These are phyloP conservation scores for Aspergillus sergii DNA, from an alignment of 2,329 filamentous ascomycete species.

Conservation along the genomic window DNA sequence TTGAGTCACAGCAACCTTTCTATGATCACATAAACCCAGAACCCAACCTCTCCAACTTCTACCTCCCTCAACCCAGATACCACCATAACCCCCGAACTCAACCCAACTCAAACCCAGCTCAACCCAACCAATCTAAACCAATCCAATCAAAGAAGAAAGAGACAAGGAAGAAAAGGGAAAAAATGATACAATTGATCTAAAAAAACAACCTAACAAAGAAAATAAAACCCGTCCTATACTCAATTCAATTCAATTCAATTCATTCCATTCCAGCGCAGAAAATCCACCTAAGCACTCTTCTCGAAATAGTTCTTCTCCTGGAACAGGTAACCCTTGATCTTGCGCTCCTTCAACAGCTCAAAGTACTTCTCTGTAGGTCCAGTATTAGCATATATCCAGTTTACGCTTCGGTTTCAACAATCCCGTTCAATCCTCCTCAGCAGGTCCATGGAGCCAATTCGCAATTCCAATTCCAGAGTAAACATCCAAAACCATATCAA, in stretches of 20 bases:
- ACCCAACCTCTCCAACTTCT: not conserved
- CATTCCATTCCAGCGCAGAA: not conserved
- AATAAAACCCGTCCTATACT: not conserved
- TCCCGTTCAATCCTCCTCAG: not conserved
- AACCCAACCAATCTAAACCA: not conserved
- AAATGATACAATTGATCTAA: slow-evolving; percentile 16
- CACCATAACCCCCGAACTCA: not conserved
- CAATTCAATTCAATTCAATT: not conserved
- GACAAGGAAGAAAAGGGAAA: slow-evolving; percentile 1
- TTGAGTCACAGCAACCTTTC: not conserved
- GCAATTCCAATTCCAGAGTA: not conserved
- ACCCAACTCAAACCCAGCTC: not conserved
- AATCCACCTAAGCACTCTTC: slow-evolving; percentile 31
- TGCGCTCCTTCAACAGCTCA: slow-evolving; percentile 63
- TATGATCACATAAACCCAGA: not conserved
- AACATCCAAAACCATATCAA: not conserved
- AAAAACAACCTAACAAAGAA: slow-evolving; percentile 10
- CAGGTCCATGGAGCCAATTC: too few species aligned
- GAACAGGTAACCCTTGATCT: slow-evolving; percentile 65
- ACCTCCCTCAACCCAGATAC: not conserved
- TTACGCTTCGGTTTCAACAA: not conserved
- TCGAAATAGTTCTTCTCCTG: slow-evolving; percentile 64
- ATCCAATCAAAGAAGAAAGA: not conserved
- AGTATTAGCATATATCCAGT: not conserved
- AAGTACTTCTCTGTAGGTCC: slow-evolving; percentile 61